Conservation (phyloP, 2,329 filamentous ascomycete species). For the Pseudogymnoascus sp. region DNA sequence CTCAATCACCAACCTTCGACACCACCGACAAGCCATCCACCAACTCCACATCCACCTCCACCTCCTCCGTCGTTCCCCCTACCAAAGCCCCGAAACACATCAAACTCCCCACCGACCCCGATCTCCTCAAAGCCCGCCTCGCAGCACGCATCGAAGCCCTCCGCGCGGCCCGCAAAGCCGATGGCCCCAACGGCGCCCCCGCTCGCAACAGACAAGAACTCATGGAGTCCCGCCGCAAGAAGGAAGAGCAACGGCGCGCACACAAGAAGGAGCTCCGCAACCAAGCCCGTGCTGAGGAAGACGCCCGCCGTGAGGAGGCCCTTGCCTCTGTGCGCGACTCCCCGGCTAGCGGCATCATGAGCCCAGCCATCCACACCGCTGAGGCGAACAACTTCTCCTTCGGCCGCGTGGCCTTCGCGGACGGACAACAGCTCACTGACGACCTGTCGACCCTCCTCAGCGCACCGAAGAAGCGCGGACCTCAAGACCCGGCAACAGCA, state of each 20-base stretch:
- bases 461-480: conserved; percentile 68
- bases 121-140: conserved; percentile 68
- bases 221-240: conserved; percentile 78
- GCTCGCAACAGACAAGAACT: conserved; percentile 84
- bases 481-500: conserved; percentile 75
- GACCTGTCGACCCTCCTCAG: conserved; percentile 54
- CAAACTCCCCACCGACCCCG: conserved; percentile 60
- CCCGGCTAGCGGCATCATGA: conserved; percentile 44
- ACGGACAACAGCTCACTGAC: conserved; percentile 72
- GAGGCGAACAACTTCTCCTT: conserved; percentile 71
- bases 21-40: conserved; percentile 34
- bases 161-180: conserved; percentile 77
- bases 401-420: conserved; percentile 80
- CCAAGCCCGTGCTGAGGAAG: conserved; percentile 72
- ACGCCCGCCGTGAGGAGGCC: conserved; percentile 54
- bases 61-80: conserved; percentile 55
- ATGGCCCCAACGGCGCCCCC: conserved; percentile 70
- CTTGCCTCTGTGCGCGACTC: conserved; percentile 52
- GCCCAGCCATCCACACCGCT: conserved; percentile 43
- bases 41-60: conserved; percentile 55
- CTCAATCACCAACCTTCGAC: conserved; percentile 56
- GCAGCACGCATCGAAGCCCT: conserved; percentile 77
- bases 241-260: conserved; percentile 76
- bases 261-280: conserved; percentile 80
- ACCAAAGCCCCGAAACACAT: conserved; percentile 56